A percentile compares a stretch with the other conserved stretches of the same genome.
Conservation (phyloP, 768 basidiomycete genomes). For the Pleurotus tuoliensis region DNA sequence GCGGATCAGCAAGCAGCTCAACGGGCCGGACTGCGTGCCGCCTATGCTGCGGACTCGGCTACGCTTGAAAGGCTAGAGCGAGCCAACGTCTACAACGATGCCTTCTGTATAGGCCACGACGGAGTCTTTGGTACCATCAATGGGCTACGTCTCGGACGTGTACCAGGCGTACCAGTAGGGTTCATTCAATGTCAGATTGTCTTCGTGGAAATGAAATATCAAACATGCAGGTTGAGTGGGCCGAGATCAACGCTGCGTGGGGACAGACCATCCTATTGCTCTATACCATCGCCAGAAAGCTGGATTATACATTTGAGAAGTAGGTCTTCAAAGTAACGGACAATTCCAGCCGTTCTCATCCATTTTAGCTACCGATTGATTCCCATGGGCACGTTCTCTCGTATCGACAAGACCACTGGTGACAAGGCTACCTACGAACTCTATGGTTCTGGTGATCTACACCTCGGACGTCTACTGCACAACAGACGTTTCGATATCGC, state of each 20-base stretch:
- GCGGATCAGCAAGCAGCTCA: conserved; percentile 66
- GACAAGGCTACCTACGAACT: conserved; percentile 88
- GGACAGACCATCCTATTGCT: conserved; percentile 90
- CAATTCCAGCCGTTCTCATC: conserved; percentile 1
- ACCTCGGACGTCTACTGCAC: conserved; percentile 84
- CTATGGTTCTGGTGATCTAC: conserved; percentile 91
- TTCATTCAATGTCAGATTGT: conserved; percentile 8
- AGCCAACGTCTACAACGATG: conserved; percentile 94
- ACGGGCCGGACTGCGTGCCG: conserved; percentile 67
- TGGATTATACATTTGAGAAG: conserved; percentile 87
- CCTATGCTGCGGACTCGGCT: conserved; percentile 72
- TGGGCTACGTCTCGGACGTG: conserved; percentile 85
- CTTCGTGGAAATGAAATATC: conserved; percentile 3
- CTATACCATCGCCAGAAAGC: conserved; percentile 87
- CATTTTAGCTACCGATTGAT: conserved; percentile 74
- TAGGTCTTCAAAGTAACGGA: conserved; percentile 29
- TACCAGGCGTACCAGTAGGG: conserved; percentile 75
- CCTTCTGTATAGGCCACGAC: conserved; percentile 93
- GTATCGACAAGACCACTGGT: conserved; percentile 78
- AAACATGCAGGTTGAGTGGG: conserved; percentile 81
- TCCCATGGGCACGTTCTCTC: conserved; percentile 93
- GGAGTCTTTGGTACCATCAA: conserved; percentile 98
- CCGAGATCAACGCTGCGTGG: conserved; percentile 99
- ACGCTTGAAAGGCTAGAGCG: conserved; percentile 82
- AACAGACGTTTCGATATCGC: conserved; percentile 95